Evolutionary conservation across 768 basidiomycete species (phyloP), one percentile per base, ranked within the genome.

Genomic region (Dentipellis sp.): DNA sequence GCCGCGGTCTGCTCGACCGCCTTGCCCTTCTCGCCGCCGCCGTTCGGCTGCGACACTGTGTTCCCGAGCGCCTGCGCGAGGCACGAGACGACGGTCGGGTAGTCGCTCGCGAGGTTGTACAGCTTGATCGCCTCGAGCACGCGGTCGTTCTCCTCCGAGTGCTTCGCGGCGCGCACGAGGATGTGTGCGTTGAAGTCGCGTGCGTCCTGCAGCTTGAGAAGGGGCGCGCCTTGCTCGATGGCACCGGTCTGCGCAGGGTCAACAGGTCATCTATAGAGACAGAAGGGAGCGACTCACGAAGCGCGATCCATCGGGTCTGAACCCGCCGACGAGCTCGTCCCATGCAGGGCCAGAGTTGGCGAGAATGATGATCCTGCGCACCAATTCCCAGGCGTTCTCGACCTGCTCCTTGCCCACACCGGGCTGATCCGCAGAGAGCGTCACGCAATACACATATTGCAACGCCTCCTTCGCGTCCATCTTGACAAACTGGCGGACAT

Each of bases 261-360:
- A 53, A 7, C 49, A 6, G 23, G 40, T 56, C 9, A 56, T 52
- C 36, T 45, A 12, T 34, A 23, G 11, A 19, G n/a, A 56, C 47
- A 21, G 34, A 54, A 50, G 16, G 4, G 6, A 17, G 6, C 29
- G 9, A 82, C 88, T 65, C 68, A 92, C 91, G 69, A 88, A 89
- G 75, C 83, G 79, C n/a, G 90, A 84, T 4, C 94, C 94, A 62
- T 99, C 94, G 5, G 83, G 74, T 59, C 89, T 78, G 65, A 95
- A 89, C 10, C 91, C 92, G n/a, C 95, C 95, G 2, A 98, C 86
- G 16, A 99, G 81, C 68, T 91, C 90, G 50, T 94, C 89, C 91
- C 94, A 98, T 14, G 78, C 86, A 6, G 85, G 82, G 1, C 88
- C 88, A 3, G 81, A 77, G 64, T 89, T 89, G 7, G 86, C 84